Evolutionary conservation across 2,329 filamentous ascomycete genomes (phyloP), one percentile per base, ranked within the genome.

Genomic region (Neofusicoccum cordaticola): DNA sequence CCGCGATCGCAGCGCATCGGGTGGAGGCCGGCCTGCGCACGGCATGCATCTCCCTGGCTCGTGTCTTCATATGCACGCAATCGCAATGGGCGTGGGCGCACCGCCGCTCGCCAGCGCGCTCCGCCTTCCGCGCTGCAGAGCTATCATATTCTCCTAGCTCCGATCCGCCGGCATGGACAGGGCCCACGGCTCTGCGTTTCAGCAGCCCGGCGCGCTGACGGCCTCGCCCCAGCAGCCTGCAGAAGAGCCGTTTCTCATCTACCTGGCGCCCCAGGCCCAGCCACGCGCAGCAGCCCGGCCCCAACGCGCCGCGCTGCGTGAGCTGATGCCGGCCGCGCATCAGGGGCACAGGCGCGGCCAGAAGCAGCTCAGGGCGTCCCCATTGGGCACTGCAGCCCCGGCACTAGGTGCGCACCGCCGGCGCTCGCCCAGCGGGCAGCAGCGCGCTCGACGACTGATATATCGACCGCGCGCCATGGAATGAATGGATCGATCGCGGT

Each of bases 321-420:
- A 47, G 56, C 42, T 47, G 56, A 60, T 60, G 56, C 56, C 56
- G 17, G 56, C 27, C 56, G 56, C 56, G 41, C 56, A 60, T 60
- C 56, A 60, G 56, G 56, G 56, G 56, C 56, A 60, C 42, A 60
- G 56, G 56, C 56, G 42, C 53, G n/a, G 17, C 56, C 56, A 48
- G 56, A 60, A 60, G 56, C 27, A 48, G 56, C 56, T 22, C 42
- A 7, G 15, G 41, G 27, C 27, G n/a, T 2, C 56, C n/a, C 31
- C n/a, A 60, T 60, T 60, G 56, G 56, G 56, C 42, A 47, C 56
- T 27, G 56, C 56, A 47, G 35, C 27, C 56, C 56, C 56, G 56
- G 56, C 56, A 60, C 56, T 60, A 60, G 35, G 37, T 37, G 37
- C 52, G 45, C 48, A 15, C 11, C 27, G 48, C n/a, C n/a, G 48